phyloP scores from a whole-genome alignment of 495 filamentous ascomycete genomes.

The Lasiosphaeris hirsuta region DNA sequence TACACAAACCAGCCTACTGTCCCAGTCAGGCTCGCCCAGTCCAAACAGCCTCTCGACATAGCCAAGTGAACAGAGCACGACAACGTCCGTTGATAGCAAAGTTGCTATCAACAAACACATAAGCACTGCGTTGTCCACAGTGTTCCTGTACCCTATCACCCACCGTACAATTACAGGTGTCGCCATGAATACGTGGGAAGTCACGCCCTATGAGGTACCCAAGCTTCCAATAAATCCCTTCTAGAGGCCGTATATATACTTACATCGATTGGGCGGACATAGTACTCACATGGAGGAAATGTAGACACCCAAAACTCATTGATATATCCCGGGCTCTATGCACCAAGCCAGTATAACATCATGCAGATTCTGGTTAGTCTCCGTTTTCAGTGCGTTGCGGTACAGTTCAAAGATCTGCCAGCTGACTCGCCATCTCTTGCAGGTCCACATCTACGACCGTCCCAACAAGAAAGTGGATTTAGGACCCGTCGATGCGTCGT shows the following conservation, averaged over 20 bases:
- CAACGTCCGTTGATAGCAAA: too few species aligned
- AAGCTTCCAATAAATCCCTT: too few species aligned
- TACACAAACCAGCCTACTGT: constrained; percentile 13
- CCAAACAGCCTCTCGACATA: neutral
- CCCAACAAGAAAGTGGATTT: constrained; percentile 44
- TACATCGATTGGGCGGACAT: too few species aligned
- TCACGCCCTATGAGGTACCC: constrained; percentile 18
- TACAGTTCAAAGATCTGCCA: neutral
- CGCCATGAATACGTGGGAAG: constrained; percentile 29
- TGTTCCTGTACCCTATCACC: neutral
- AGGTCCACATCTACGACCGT: constrained; percentile 39
- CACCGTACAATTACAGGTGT: neutral
- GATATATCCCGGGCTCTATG: constrained; percentile 49
- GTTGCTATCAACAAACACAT: too few species aligned
- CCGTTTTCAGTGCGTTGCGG: neutral
- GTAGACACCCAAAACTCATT: constrained; percentile 29
- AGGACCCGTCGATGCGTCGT: constrained; percentile 45
- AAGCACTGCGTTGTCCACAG: neutral
- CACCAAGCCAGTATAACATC: constrained; percentile 44
- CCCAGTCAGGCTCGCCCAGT: constrained; percentile 2
- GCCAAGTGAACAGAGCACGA: neutral
- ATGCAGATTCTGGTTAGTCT: constrained; percentile 45
- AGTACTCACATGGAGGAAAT: neutral
- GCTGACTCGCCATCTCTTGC: constrained; percentile 2
- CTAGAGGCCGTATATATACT: too few species aligned